These are phyloP conservation scores for Fusarium bulbicola DNA, from an alignment of 2,329 filamentous ascomycete species.

Conservation along the genomic window DNA sequence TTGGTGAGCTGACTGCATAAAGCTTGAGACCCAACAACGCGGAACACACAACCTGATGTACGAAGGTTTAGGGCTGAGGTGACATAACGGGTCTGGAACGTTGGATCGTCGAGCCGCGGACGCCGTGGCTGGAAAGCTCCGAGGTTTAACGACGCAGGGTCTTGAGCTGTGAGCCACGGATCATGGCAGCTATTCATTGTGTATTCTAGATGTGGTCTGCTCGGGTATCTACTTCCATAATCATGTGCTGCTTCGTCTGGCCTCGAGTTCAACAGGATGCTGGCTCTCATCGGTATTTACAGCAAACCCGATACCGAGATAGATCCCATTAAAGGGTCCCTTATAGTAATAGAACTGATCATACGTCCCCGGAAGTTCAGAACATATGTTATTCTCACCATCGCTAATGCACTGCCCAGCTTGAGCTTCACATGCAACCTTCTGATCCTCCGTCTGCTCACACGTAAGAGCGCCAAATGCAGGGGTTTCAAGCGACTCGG, in stretches of 20 bases:
- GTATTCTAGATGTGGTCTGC: too few species aligned
- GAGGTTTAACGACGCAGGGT: background rate
- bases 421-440: background rate
- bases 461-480: background rate
- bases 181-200: background rate
- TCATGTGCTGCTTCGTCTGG: background rate
- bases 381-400: background rate
- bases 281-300: background rate
- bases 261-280: background rate
- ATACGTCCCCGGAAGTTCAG: background rate
- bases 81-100: background rate
- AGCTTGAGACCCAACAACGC: background rate
- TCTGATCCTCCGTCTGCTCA: background rate
- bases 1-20: conserved; percentile 18
- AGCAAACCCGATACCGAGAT: background rate
- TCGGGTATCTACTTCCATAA: background rate
- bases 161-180: background rate
- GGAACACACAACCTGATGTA: background rate
- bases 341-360: background rate
- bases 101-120: background rate
- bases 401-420: background rate
- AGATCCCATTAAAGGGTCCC: background rate
- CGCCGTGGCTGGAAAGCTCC: background rate
- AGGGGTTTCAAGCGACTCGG: background rate
- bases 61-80: conserved; percentile 1